Evolutionary conservation across 345 rosid species (phyloP).

Genomic region (Hypericum androsaemum): DNA sequence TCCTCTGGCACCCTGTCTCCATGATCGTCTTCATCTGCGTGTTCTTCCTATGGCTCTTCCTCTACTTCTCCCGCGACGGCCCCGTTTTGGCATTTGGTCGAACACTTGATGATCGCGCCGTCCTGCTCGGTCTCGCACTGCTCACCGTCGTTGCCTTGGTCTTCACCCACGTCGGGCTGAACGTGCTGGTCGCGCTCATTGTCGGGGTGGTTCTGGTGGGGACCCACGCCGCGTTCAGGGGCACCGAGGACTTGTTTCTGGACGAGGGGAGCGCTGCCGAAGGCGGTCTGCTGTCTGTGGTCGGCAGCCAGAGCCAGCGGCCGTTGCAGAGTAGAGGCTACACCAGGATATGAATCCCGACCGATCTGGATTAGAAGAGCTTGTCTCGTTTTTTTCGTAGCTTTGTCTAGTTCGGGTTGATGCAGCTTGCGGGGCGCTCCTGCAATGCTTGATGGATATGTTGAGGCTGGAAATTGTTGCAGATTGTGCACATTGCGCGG

Average conservation of each 20-base stretch:
- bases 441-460: too few species aligned
- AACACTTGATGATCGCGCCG: constrained; percentile 48
- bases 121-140: constrained; percentile 38
- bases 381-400: too few species aligned
- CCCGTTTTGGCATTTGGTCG: constrained; percentile 40
- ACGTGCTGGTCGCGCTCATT: constrained; percentile 56
- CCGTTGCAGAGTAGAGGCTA: not conserved
- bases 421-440: too few species aligned
- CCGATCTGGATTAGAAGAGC: too few species aligned
- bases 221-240: constrained; percentile 53
- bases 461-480: too few species aligned
- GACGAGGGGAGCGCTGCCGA: constrained; percentile 46
- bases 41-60: constrained; percentile 61
- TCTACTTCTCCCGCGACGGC: constrained; percentile 63
- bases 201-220: constrained; percentile 49
- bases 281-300: constrained; percentile 4
- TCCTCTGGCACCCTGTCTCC: constrained; percentile 72
- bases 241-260: constrained; percentile 61
- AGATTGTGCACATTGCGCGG: too few species aligned
- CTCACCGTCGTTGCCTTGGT: constrained; percentile 61
- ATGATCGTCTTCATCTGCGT: constrained; percentile 54
- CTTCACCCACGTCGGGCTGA: constrained; percentile 60
- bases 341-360: not conserved
- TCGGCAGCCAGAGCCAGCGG: not conserved
- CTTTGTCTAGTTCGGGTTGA: too few species aligned